Evolutionary conservation across 2,329 filamentous ascomycete species (phyloP), one percentile per base, ranked within the genome.

Genomic region (Rhexocercosporidium sp.): DNA sequence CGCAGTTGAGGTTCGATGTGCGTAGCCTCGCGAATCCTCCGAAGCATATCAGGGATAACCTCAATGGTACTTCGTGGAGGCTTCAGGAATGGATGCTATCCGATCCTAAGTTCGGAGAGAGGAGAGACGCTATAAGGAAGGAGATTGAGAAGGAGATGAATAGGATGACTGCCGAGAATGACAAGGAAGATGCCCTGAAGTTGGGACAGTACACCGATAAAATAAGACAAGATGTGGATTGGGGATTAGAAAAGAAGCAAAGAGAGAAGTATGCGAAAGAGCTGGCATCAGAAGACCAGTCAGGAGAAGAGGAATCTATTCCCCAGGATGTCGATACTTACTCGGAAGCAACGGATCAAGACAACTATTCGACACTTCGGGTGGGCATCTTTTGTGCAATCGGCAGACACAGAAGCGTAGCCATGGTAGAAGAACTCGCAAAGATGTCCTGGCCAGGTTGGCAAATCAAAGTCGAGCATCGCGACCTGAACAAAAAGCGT

Each of bases 341-440:
- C 22, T 31, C 34, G 41, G 51, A 34, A 47, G 39, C 62, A 8
- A 25, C 18, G 12, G 65, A 64, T n/a, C 25, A 56, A 22, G 56
- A 54, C 14, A 31, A 20, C 11, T 6, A 5, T 51, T 16, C 3
- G 7, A 27, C 2, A 41, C 29, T 73, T n/a, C 37, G 68, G 57
- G 66, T 73, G 3, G 66, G 69, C 20, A 62, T 73, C 6, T 67
- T 46, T 12, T 73, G 68, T 61, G 65, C 60, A 11, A 71, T 71
- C 68, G 71, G 68, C 29, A 59, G 66, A 49, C 71, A 73, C 56
- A 66, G 71, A 57, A 73, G 71, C 64, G 69, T 70, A n/a, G 68
- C 69, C 9, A 68, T 73, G 62, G 71, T 69, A 8, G 70, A 73
- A 54, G 64, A 60, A 9, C 61, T 71, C 8, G 65, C 66, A 1